phyloP scores from a whole-genome alignment of 2,329 filamentous ascomycete genomes.

The Golovinomyces cichoracearum region DNA sequence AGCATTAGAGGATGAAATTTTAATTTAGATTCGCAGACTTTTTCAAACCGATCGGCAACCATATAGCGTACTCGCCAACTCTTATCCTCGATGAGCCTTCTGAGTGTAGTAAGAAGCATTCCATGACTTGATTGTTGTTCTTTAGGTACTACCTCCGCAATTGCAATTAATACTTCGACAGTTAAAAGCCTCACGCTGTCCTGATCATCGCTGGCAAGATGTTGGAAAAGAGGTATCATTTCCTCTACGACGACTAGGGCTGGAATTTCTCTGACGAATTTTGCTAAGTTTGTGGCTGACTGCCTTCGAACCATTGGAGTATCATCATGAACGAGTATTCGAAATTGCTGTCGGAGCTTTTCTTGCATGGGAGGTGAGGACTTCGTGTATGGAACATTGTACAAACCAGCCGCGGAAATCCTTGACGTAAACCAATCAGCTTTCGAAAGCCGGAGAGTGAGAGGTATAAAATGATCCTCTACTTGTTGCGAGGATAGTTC shows the following conservation, averaged over 20 bases:
- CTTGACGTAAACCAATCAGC: conserved; percentile 99
- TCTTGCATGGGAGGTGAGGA: conserved; percentile 72
- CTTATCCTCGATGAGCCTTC: conserved; percentile 93
- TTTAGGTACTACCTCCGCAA: conserved; percentile 91
- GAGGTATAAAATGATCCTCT: conserved; percentile 90
- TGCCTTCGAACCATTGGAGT: conserved; percentile 97
- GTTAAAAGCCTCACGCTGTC: conserved; percentile 90
- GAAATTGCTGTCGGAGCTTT: conserved; percentile 73
- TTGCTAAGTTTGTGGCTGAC: conserved; percentile 83
- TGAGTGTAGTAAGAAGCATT: conserved; percentile 66
- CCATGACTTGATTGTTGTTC: conserved; percentile 94
- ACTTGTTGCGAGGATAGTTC: conserved; percentile 77
- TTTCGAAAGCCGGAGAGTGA: conserved; percentile 87
- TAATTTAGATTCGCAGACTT: conserved; percentile 29
- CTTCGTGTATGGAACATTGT: conserved; percentile 79
- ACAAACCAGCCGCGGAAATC: conserved; percentile 89
- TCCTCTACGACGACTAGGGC: conserved; percentile 79
- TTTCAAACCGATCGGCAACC: conserved; percentile 96
- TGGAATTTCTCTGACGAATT: conserved; percentile 94
- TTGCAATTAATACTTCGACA: conserved; percentile 84
- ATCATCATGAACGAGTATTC: conserved; percentile 84
- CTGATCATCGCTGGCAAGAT: conserved; percentile 86
- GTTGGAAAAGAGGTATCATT: conserved; percentile 97
- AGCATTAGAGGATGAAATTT: conserved; percentile 2
- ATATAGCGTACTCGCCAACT: conserved; percentile 98